A percentile compares a stretch with the other conserved stretches of the same genome.
Evolutionary conservation across 2,329 filamentous ascomycete species (phyloP).

Genomic region (Boeremia lycopersici): DNA sequence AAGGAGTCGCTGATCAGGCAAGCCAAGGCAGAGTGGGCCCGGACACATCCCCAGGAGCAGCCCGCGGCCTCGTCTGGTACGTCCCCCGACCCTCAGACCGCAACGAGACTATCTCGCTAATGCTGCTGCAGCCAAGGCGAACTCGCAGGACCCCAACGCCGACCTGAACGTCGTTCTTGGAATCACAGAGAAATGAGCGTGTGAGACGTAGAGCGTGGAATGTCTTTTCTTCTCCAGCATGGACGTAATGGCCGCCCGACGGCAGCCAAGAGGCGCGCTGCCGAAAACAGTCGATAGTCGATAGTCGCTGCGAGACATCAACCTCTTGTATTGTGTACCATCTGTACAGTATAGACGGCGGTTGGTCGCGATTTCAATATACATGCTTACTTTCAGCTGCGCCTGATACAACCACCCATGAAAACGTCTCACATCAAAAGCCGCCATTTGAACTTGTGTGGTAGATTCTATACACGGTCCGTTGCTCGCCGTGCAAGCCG

Average conservation of each 20-base stretch:
- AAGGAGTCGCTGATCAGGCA: constrained; percentile 91
- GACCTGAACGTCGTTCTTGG: constrained; percentile 75
- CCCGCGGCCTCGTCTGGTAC: constrained; percentile 40
- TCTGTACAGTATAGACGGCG: constrained; percentile 51
- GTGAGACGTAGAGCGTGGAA: neutral
- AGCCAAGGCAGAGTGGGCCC: constrained; percentile 88
- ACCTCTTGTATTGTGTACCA: constrained; percentile 49
- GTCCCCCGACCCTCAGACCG: neutral
- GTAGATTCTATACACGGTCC: constrained; percentile 10
- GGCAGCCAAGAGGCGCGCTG: constrained; percentile 20
- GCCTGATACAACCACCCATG: neutral
- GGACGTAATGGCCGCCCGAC: constrained; percentile 26
- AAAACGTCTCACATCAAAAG: neutral
- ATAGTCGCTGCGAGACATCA: constrained; percentile 31
- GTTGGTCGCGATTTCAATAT: constrained; percentile 44
- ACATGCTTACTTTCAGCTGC: constrained; percentile 31
- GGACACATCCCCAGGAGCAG: constrained; percentile 63
- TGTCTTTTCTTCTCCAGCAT: constrained; percentile 33
- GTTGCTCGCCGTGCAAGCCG: neutral
- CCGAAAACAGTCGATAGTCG: constrained; percentile 24
- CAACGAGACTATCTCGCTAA: neutral
- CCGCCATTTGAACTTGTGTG: neutral
- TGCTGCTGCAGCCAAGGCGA: constrained; percentile 57
- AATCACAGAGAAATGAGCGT: constrained; percentile 44
- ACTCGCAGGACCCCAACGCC: constrained; percentile 87